Evolutionary conservation across 2,329 filamentous ascomycete species (phyloP), one percentile per base, ranked within the genome.

Genomic region (Cladophialophora yegresii): DNA sequence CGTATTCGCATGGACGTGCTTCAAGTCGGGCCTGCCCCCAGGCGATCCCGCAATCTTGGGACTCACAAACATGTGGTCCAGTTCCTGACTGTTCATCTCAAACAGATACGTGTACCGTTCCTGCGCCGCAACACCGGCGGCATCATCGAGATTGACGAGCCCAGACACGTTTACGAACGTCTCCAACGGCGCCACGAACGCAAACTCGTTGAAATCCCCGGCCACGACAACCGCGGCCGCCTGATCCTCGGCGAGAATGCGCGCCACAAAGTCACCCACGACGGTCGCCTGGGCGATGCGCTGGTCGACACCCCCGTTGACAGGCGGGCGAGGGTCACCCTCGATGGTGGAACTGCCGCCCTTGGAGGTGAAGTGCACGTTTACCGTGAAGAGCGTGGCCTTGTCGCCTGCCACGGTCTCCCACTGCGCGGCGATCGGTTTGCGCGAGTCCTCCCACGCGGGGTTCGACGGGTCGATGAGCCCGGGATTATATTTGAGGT

Each of bases 171-270:
- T 67, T 1, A 78, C 72, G 67, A 90, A 89, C 1, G 77, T 77
- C 65, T 80, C 73, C 55, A 90, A 74, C 1, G 88, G 87, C 73
- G 81, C 71, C 9, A 86, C 87, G 66, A 87, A 87, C 4, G 82
- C 73, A 73, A 89, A 91, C 74, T 91, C 89, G 79, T 91, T 91
- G 73, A 88, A 91, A 76, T 91, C 89, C 28, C 89, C 89, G 0
- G 85, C 83, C 2, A 81, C 77, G 64, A 91, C 81, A 68, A 91
- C 74, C 26, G 78, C 79, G 0, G 88, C 87, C 16, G 81, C 75
- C 10, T 78, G 73, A 74, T 90, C 84, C 47, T 81, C 71, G 7
- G 77, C 73, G 22, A 90, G 81, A 69, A 91, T 86, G 62, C 83
- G 62, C 1, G 79, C 75, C 59, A 88, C 80, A 70, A 89, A 89